Evolutionary conservation across 148 eudicot species (phyloP), one percentile per base, ranked within the genome.

Genomic region (Dysphania ambrosioides): DNA sequence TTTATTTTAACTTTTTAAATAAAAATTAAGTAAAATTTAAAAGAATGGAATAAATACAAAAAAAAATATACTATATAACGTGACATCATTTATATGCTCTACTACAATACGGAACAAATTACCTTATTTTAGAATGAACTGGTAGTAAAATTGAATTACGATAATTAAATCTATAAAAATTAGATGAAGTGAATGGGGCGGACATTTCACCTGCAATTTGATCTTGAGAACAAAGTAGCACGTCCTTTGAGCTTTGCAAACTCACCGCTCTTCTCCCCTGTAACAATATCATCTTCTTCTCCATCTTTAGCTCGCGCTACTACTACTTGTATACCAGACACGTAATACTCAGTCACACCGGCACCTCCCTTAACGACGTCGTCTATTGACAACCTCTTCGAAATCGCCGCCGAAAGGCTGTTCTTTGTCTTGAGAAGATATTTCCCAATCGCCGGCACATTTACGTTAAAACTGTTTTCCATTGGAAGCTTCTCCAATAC

Each of bases 191-290:
- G 16, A 3, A 47, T 21, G 16, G 47, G 16, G 2, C n/a, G n/a
- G n/a, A n/a, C n/a, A n/a, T n/a, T n/a, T n/a, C n/a, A n/a, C 83
- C 97, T 76, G 88, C 97, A 90, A 72, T 89, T 95, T 6, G 99
- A 95, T 66, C 92, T 78, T 19, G 99, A 92, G 83, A 86, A 95
- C 75, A 95, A 89, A 56, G 89, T 89, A 59, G 92, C 86, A 7
- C 96, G 87, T 0, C 99, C 97, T 69, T 81, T 88, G 16, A 92
- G 77, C 44, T 49, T 51, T 16, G 47, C 30, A 47, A 73, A 32
- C 57, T 32, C 71, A 18, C 35, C 57, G 57, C 66, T 69, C 59
- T n/a, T n/a, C n/a, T 29, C 68, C 27, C 38, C 61, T 44, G 24
- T 16, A 42, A 21, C 71, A 69, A 10, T 13, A n/a, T 32, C 69